These are phyloP conservation scores for Fomitopsis schrenkii DNA, from an alignment of 1,284 basidiomycete genomes.

Conservation along the genomic window DNA sequence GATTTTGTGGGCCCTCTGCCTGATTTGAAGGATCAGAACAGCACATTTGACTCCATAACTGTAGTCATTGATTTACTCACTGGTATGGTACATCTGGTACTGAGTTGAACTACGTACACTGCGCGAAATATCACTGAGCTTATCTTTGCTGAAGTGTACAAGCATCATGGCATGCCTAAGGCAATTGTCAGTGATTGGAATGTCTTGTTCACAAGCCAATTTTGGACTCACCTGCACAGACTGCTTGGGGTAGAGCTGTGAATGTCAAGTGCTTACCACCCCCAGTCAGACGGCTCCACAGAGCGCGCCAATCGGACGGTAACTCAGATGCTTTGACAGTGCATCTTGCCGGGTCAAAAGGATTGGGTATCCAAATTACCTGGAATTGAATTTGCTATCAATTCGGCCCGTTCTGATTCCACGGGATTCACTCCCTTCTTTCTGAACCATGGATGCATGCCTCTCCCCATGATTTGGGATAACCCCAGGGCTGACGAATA, in stretches of 20 bases:
- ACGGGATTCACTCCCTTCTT: slow-evolving; percentile 8
- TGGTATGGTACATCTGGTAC: slow-evolving; percentile 26
- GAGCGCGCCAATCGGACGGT: slow-evolving; percentile 35
- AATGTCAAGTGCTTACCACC: slow-evolving; percentile 41
- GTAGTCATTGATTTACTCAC: slow-evolving; percentile 32
- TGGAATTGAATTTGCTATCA: slow-evolving; percentile 18
- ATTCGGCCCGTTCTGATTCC: slow-evolving; percentile 3
- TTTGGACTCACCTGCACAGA: slow-evolving; percentile 36
- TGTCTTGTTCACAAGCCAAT: slow-evolving; percentile 33
- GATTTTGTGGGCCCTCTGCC: slow-evolving; percentile 36
- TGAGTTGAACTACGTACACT: slow-evolving; percentile 23
- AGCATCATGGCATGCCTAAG: slow-evolving; percentile 35
- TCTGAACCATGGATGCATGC: slow-evolving; percentile 4
- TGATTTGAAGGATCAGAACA: slow-evolving; percentile 24
- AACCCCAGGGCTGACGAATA: slow-evolving; percentile 2
- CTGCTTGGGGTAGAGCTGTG: slow-evolving; percentile 30
- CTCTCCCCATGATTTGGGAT: slow-evolving; percentile 1
- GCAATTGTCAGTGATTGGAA: slow-evolving; percentile 39
- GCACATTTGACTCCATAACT: slow-evolving; percentile 11
- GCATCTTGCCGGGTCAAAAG: slow-evolving; percentile 26
- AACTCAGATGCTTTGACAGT: slow-evolving; percentile 33
- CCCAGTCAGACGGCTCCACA: slow-evolving; percentile 36
- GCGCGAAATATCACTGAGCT: slow-evolving; percentile 35
- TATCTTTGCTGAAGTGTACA: slow-evolving; percentile 32
- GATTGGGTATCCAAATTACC: slow-evolving; percentile 35